Evolutionary conservation across 163 green algal species (phyloP).

Genomic region (Scenedesmus sp.): DNA sequence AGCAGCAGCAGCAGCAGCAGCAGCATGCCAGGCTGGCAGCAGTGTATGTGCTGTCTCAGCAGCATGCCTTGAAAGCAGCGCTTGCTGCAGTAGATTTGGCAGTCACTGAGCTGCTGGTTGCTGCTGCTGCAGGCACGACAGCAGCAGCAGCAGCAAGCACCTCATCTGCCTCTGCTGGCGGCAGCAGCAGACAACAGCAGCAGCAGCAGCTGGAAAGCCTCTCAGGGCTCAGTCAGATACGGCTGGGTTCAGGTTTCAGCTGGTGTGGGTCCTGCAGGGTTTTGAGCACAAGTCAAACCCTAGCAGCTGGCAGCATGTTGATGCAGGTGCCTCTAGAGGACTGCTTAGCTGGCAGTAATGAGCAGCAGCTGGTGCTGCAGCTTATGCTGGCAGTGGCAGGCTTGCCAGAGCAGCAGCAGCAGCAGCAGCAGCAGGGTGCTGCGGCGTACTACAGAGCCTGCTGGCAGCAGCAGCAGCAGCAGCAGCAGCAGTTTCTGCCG

Average conservation of each 20-base stretch:
- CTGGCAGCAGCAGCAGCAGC: slow-evolving; percentile 8
- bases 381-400: slow-evolving; percentile 17
- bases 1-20: not conserved
- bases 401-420: slow-evolving; percentile 16
- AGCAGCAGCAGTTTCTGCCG: slow-evolving; percentile 33
- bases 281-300: not conserved
- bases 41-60: slow-evolving; percentile 47
- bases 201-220: not conserved
- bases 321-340: not conserved
- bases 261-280: not conserved
- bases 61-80: slow-evolving; percentile 7
- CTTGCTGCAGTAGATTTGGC: slow-evolving; percentile 13
- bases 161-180: not conserved
- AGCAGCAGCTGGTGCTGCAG: slow-evolving; percentile 10
- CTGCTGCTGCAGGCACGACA: not conserved
- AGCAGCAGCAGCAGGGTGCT: slow-evolving; percentile 15
- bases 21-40: slow-evolving; percentile 24
- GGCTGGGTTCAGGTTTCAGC: not conserved
- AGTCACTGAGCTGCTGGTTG: not conserved
- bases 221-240: not conserved
- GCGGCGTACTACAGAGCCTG: not conserved
- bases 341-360: not conserved
- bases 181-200: not conserved
- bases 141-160: not conserved
- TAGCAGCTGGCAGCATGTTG: slow-evolving; percentile 1